Evolutionary conservation across 208 protist genomes (phyloP).

Genomic region (Acanthamoeba triangularis): DNA sequence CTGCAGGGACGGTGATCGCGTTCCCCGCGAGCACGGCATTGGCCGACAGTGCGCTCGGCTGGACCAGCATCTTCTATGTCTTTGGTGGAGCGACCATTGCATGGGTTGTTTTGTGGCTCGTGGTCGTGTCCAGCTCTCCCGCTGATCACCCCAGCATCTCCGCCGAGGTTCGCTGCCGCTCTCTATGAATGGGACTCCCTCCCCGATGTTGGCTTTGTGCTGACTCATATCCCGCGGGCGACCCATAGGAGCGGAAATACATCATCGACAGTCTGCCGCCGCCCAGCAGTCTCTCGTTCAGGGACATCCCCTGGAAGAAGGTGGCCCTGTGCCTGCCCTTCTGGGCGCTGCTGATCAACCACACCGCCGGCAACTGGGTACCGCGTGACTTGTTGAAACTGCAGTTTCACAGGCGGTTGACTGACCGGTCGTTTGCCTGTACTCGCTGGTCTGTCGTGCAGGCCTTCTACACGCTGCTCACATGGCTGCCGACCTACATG

Average conservation of each 20-base stretch:
- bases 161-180: not conserved
- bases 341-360: constrained; percentile 72
- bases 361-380: constrained; percentile 73
- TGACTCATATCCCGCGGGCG: not conserved
- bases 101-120: constrained; percentile 27
- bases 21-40: constrained; percentile 49
- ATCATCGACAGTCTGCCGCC: constrained; percentile 57
- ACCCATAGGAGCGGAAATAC: not conserved
- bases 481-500: constrained; percentile 60
- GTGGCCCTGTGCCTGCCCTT: constrained; percentile 60
- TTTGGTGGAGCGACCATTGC: constrained; percentile 13
- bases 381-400: not conserved
- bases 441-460: not conserved
- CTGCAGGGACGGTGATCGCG: constrained; percentile 49
- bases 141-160: constrained; percentile 62
- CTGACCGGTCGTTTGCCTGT: not conserved
- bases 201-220: not conserved
- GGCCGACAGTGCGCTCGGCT: constrained; percentile 15
- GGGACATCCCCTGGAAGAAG: constrained; percentile 61
- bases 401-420: not conserved
- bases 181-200: not conserved
- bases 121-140: constrained; percentile 56
- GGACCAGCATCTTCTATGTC: constrained; percentile 68
- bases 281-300: not conserved
- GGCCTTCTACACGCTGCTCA: constrained; percentile 75